phyloP scores from a whole-genome alignment of 371 early-diverging fungal genomes.

The Mortierella sp. region DNA sequence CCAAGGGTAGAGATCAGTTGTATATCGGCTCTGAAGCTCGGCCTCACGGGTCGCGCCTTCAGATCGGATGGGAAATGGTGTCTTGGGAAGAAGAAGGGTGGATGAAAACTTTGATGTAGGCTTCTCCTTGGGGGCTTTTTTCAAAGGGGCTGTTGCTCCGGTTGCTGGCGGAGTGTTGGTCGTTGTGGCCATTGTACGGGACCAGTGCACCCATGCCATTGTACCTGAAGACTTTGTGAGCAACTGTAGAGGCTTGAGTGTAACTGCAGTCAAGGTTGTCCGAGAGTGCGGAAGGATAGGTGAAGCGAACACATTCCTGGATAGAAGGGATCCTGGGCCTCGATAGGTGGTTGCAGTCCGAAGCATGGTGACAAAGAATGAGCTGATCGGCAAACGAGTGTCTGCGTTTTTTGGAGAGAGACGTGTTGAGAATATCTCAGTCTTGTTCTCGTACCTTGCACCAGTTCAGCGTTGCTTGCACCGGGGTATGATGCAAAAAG shows the following conservation, averaged over 20 bases:
- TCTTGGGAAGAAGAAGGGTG: slow-evolving; percentile 79
- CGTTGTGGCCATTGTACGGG: slow-evolving; percentile 33
- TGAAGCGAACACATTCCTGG: slow-evolving; percentile 7
- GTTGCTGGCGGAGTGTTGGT: slow-evolving; percentile 12
- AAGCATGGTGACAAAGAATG: slow-evolving; percentile 10
- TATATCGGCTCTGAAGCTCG: slow-evolving; percentile 70
- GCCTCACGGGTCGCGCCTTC: slow-evolving; percentile 73
- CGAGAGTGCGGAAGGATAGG: neutral
- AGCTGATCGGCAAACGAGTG: neutral
- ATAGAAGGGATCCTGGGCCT: slow-evolving; percentile 13
- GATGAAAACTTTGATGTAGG: slow-evolving; percentile 59
- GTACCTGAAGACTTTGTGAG: neutral
- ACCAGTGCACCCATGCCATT: neutral
- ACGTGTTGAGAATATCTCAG: too few relatives aligned
- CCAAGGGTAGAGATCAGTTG: slow-evolving; percentile 79
- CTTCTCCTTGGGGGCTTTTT: slow-evolving; percentile 31
- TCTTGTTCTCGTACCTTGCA: too few relatives aligned
- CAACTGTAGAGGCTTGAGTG: neutral
- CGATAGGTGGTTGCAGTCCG: slow-evolving; percentile 21
- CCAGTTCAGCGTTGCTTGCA: too few relatives aligned
- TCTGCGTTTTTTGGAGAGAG: neutral
- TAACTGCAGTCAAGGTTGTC: neutral
- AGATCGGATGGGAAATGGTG: slow-evolving; percentile 77
- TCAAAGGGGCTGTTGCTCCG: neutral
- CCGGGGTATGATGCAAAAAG: too few relatives aligned